Evolutionary conservation across 2,329 filamentous ascomycete genomes (phyloP).

Genomic region (Onygenales sp.): DNA sequence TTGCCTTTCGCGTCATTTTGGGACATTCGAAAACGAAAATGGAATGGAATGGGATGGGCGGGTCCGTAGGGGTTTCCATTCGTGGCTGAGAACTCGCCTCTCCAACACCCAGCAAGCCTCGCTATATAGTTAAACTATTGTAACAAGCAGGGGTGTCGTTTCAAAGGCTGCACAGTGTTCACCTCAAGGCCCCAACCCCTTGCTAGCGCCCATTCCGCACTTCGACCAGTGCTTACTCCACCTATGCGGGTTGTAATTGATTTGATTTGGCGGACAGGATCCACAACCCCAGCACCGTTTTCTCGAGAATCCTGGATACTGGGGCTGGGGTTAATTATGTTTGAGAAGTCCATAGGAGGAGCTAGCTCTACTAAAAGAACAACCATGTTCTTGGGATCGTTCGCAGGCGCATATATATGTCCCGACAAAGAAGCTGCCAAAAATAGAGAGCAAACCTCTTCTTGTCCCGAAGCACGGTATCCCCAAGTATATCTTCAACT

Average conservation of each 20-base stretch:
- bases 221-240: neutral
- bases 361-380: neutral
- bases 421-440: neutral
- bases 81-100: neutral
- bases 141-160: slow-evolving; percentile 2
- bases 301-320: neutral
- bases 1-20: neutral
- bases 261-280: neutral
- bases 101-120: neutral
- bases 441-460: neutral
- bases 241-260: neutral
- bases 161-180: slow-evolving; percentile 1
- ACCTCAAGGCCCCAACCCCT: neutral
- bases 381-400: neutral
- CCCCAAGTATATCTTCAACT: neutral
- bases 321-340: neutral
- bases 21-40: neutral
- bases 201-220: neutral
- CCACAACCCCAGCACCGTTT: neutral
- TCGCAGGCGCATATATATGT: neutral
- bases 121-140: neutral
- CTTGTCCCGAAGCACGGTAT: neutral
- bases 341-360: neutral
- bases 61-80: neutral
- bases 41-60: neutral